phyloP scores from a whole-genome alignment of 1,139 yeast species.

The Sugiyamaella sp. region DNA sequence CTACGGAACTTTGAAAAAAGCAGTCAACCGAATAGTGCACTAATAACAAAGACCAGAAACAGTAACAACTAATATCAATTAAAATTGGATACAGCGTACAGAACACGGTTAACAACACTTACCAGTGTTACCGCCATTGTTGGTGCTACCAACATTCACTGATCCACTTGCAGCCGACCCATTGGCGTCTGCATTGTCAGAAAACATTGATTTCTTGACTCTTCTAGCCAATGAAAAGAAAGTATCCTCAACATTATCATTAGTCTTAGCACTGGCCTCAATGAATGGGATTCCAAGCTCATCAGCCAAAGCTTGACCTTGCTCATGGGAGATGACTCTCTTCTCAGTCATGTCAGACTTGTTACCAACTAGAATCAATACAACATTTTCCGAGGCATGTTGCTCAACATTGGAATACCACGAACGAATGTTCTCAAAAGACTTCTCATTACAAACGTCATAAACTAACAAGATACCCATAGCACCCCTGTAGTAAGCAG shows the following conservation, averaged over 20 bases:
- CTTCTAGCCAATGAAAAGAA: conserved; percentile 89
- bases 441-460: conserved; percentile 94
- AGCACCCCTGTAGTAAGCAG: conserved; percentile 98
- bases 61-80: neutral
- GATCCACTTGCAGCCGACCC: conserved; percentile 30
- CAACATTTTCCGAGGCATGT: conserved; percentile 96
- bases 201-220: conserved; percentile 73
- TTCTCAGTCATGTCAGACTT: conserved; percentile 81
- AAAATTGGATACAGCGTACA: neutral
- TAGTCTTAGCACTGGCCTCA: conserved; percentile 95
- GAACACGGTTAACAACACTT: conserved; percentile 33
- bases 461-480: conserved; percentile 96
- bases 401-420: conserved; percentile 96
- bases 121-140: conserved; percentile 25
- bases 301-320: conserved; percentile 87
- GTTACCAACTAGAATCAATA: conserved; percentile 90
- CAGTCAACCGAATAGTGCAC: neutral
- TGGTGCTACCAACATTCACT: conserved; percentile 32
- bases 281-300: conserved; percentile 87
- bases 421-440: conserved; percentile 81
- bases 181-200: conserved; percentile 36
- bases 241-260: conserved; percentile 87
- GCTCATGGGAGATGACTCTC: conserved; percentile 78
- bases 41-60: neutral
- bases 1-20: conserved; percentile 8